Base-by-base conservation (phyloP, 1,139 yeast species). In the Williopsis jadinii region DNA sequence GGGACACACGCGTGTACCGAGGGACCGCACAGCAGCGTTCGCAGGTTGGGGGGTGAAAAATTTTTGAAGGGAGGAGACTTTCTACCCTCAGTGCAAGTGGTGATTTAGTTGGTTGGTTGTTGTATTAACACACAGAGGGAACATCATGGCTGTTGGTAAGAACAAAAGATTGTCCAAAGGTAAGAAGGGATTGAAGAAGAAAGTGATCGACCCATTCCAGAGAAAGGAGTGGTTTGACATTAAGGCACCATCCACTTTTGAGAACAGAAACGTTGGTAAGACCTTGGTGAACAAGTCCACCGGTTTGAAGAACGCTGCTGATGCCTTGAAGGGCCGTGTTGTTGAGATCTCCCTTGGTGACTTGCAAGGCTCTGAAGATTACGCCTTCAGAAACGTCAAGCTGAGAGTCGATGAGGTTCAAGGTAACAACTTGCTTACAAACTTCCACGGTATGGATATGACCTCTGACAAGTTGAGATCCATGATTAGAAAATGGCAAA, bases 91-190 rank as follows among this genome's bases (percentile, higher is more conserved):
- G 8, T n/a, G 12, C 3, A n/a, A 32, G 26, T 15, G 28, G 6
- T 8, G 12, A 8, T 11, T 15, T 15, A 13, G 32, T 30, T 10
- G 13, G 8, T 30, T 15, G 9, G 12, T 15, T 30, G 12, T 30
- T 30, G 32, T 30, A 30, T 30, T 12, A 15, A 13, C 32, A 30
- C 32, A 15, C 11, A 19, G 6, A 19, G 24, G 24, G 14, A 32
- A 24, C 37, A 62, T 54, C 51, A 84, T 85, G 95, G 95, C 92
- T 80, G 92, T 86, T 72, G 95, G 95, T 70, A 86, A 86, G 85
- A 86, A 86, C 73, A 86, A 86, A 88, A 83, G 95, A 80, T 77
- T 85, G 74, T 82, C 90, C 75, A 85, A 85, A 78, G 95, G 95
- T 71, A 85, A 85, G 87, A 86, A 85, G 75, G 95, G 95, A 66